Conservation (phyloP, 2,329 filamentous ascomycete genomes). For the Penicillium sp. region DNA sequence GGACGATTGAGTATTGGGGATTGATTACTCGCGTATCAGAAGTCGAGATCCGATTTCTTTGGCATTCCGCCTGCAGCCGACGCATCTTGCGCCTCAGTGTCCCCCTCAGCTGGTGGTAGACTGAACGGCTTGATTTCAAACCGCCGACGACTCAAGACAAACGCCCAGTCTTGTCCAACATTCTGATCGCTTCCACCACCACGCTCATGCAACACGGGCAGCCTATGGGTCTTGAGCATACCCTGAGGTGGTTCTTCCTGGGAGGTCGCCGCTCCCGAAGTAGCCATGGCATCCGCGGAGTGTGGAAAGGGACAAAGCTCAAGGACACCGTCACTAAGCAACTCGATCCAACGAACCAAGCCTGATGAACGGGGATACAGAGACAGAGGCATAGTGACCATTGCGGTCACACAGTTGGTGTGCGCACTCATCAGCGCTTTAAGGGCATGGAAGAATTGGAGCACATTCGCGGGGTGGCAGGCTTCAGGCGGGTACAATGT, state of each 20-base stretch:
- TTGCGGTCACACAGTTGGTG: constrained; percentile 61
- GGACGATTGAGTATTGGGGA: constrained; percentile 28
- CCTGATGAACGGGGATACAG: constrained; percentile 73
- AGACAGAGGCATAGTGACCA: constrained; percentile 74
- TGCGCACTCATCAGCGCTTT: constrained; percentile 69
- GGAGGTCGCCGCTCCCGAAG: constrained; percentile 53
- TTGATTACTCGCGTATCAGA: constrained; percentile 36
- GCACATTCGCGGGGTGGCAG: constrained; percentile 65
- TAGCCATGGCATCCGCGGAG: constrained; percentile 50
- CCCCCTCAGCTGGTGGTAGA: constrained; percentile 79
- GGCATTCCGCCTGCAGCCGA: constrained; percentile 46
- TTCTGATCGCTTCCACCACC: constrained; percentile 72
- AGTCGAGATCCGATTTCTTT: constrained; percentile 69
- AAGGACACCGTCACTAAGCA: constrained; percentile 77
- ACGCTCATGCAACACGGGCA: constrained; percentile 83
- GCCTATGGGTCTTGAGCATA: constrained; percentile 73
- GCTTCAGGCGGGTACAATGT: constrained; percentile 69
- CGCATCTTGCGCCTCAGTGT: constrained; percentile 58
- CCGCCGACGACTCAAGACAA: constrained; percentile 77
- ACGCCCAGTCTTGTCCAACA: constrained; percentile 80
- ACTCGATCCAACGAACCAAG: constrained; percentile 79
- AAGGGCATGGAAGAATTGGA: constrained; percentile 77
- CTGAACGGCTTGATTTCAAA: constrained; percentile 85
- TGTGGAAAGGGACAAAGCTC: constrained; percentile 74
- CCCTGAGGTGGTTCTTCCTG: constrained; percentile 78